phyloP scores from a whole-genome alignment of 306 rosid species.

The Cercis canadensis region DNA sequence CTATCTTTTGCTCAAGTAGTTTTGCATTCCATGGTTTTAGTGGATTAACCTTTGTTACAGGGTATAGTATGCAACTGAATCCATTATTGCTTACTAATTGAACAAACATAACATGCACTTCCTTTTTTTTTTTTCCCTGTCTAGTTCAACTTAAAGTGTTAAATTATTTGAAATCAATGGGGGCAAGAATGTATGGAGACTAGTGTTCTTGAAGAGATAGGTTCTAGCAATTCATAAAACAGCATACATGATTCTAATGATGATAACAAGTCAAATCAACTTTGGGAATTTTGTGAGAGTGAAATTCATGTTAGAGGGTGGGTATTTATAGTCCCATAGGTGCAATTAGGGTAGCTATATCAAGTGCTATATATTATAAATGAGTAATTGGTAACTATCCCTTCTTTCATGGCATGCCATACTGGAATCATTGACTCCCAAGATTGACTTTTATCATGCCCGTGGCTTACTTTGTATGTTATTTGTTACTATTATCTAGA shows the following conservation, averaged over 20 bases:
- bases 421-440: too few relatives aligned
- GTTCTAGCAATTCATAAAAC: background rate
- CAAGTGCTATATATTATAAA: too few relatives aligned
- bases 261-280: too few relatives aligned
- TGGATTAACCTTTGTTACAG: background rate
- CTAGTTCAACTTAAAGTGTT: too few relatives aligned
- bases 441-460: too few relatives aligned
- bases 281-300: background rate
- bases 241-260: too few relatives aligned
- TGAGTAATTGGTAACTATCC: too few relatives aligned
- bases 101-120: slow-evolving; percentile 3
- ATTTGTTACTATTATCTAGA: too few relatives aligned
- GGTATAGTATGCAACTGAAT: background rate
- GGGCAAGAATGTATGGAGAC: background rate
- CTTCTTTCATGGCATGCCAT: too few relatives aligned
- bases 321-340: too few relatives aligned
- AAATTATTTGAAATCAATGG: background rate
- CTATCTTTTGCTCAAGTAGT: background rate
- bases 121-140: background rate
- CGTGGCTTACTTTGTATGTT: too few relatives aligned
- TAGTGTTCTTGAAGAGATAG: background rate
- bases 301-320: background rate
- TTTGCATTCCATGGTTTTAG: background rate
- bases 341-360: too few relatives aligned
- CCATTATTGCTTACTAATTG: background rate